Evolutionary conservation across 345 rosid genomes (phyloP), one percentile per base, ranked within the genome.

Genomic region (Conringia planisiliqua): DNA sequence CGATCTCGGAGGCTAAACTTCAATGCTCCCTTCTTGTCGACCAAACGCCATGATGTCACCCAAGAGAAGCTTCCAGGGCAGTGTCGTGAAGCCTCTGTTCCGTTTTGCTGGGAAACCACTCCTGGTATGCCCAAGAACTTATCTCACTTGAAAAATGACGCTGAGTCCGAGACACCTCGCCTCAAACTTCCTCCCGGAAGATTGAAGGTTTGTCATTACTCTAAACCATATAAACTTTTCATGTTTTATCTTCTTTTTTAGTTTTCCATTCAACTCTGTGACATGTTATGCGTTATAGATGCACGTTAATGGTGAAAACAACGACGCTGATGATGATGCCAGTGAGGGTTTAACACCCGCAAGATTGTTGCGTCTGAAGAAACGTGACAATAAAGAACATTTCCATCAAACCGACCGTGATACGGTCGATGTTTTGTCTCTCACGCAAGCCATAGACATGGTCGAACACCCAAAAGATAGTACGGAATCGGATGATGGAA

Each of bases 41-140:
- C 86, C 0, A 84, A 88, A 75, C 92, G 88, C 13, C 87, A 42
- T 62, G 44, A 42, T 65, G 40, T 32, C 39, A 12, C 14, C 20
- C 81, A 78, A 36, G 79, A 70, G 71, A 82, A 61, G 33, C 29
- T 75, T 8, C 62, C 66, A 1, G 82, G 67, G 40, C 75, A 62
- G 44, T 44, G 35, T 32, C 75, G 40, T 0, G 79, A 75, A 74
- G 79, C 78, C 43, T 68, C 78, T 50, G 82, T 94, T 55, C 98
- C 97, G 0, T 91, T 94, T 69, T 87, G 88, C 26, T 91, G 98
- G 97, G 98, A 94, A 77, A 84, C 83, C 13, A 80, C 86, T 76
- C 96, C 98, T 0, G 98, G 97, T 3, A 81, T 75, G 84, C 98
- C 96, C 42, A 90, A 86, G 71, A 71, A 80, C 47, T 20, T 13